Base-by-base conservation (phyloP, 1,139 yeast genomes). In the Suzukiozyma palmioleophila region DNA sequence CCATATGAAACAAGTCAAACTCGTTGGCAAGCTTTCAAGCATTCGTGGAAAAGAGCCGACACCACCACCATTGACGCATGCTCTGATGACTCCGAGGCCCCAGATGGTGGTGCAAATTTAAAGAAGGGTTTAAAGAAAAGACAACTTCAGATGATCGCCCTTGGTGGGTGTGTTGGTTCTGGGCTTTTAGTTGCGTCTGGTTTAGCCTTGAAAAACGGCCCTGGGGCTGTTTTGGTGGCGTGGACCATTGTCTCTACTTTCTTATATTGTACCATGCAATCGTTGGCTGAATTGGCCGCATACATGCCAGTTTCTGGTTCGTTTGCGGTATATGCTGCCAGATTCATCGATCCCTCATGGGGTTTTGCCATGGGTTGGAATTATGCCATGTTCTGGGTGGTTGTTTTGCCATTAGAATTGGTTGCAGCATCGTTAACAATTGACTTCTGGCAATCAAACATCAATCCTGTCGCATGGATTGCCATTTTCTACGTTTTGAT, bases 321-420 rank as follows among this genome's bases (percentile, higher is more conserved):
- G n/a, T 82, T 83, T 57, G 77, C 79, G 45, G 79, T 81, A 32
- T 80, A 77, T 55, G 75, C 82, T 48, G 73, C 83, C 3, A 68
- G 84, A 46, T 83, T 83, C 48, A 69, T 82, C 27, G 82, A 80
- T 51, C 80, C 84, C 2, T 73, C 87, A 9, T 78, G 84, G 77
- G 89, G 88, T 32, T 86, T 86, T 58, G 81, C 86, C 30, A 75
- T 79, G 66, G 87, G 84, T 35, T 77, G 81, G 77, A 81, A 81
- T 59, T 83, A 81, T 56, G 79, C 81, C 32, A 58, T 81, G 44
- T 81, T 78, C 59, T 83, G 88, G 89, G 69, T 81, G 14, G 73
- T 82, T 39, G 80, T 81, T 33, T 59, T 83, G 45, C 89, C 90
- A 2, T 62, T 81, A 45, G 90, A 84, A 57, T 67, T 83, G 49